Percentiles rank a stretch among this genome's conserved stretches.
These are phyloP conservation scores for Diplodia mutila DNA, from an alignment of 2,329 filamentous ascomycete genomes.

Conservation along the genomic window DNA sequence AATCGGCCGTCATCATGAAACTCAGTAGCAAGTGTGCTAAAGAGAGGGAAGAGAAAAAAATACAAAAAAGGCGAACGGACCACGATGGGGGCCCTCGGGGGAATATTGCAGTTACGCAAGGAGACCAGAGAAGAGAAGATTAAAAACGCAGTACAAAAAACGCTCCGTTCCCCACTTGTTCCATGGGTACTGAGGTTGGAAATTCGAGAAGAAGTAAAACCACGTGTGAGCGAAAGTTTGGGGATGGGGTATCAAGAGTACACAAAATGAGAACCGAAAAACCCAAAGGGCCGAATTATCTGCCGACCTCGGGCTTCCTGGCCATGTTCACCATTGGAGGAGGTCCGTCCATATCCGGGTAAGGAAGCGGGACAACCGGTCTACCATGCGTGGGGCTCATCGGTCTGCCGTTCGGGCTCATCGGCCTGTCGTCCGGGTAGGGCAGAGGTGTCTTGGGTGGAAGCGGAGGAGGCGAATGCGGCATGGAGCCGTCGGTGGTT, in stretches of 20 bases:
- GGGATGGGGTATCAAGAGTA: not conserved
- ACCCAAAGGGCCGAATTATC: slow-evolving; percentile 7
- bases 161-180: not conserved
- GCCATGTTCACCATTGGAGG: slow-evolving; percentile 85
- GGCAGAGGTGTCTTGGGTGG: slow-evolving; percentile 47
- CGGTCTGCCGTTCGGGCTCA: slow-evolving; percentile 24
- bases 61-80: not conserved
- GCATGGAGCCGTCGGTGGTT: slow-evolving; percentile 30
- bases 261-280: not conserved
- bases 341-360: slow-evolving; percentile 78
- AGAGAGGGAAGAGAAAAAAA: not conserved
- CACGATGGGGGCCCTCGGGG: not conserved
- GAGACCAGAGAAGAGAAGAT: not conserved
- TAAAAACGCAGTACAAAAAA: not conserved
- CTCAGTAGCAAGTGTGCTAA: not conserved
- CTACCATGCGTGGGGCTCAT: slow-evolving; percentile 31
- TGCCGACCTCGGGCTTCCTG: slow-evolving; percentile 74
- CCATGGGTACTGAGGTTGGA: not conserved
- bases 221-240: not conserved
- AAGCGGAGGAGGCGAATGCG: slow-evolving; percentile 41
- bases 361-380: slow-evolving; percentile 61
- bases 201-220: not conserved
- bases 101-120: not conserved
- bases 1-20: not conserved
- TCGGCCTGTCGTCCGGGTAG: slow-evolving; percentile 31